Evolutionary conservation across 2,329 filamentous ascomycete genomes (phyloP).

Genomic region (Balansia obtecta): DNA sequence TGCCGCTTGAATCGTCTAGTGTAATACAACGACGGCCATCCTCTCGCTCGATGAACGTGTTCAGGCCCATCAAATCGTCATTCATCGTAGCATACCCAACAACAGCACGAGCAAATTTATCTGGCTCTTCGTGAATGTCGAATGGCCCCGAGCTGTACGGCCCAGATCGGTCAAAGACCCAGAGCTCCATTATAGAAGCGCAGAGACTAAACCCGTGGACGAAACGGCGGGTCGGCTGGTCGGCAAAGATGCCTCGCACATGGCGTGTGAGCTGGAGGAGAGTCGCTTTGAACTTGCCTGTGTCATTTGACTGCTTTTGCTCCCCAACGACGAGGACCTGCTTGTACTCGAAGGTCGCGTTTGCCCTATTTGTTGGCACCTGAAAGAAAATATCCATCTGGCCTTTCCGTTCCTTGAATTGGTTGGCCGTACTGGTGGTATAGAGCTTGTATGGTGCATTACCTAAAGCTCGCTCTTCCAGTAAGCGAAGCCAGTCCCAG

Average conservation of each 20-base stretch:
- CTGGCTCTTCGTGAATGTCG: conserved; percentile 9
- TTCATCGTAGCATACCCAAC: conserved; percentile 11
- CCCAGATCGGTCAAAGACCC: conserved; percentile 13
- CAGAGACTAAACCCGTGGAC: conserved; percentile 8
- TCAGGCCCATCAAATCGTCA: conserved; percentile 9
- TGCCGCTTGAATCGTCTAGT: conserved; percentile 2
- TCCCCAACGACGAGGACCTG: conserved; percentile 12
- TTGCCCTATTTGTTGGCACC: background rate
- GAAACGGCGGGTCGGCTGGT: conserved; percentile 13
- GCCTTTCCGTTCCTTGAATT: conserved; percentile 12
- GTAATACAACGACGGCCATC: conserved; percentile 1
- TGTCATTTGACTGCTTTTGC: conserved; percentile 10
- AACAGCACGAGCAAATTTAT: conserved; percentile 9
- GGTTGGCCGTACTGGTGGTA: conserved; percentile 9
- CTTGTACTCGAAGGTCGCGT: conserved; percentile 8
- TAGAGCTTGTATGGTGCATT: conserved; percentile 9
- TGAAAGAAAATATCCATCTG: conserved; percentile 13
- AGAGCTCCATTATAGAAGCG: conserved; percentile 11
- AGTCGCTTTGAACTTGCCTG: conserved; percentile 8
- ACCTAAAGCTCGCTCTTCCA: conserved; percentile 6
- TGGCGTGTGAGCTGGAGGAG: conserved; percentile 11
- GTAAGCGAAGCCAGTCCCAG: conserved; percentile 3
- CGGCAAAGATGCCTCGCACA: conserved; percentile 7
- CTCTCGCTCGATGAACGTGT: conserved; percentile 5
- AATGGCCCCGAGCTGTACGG: conserved; percentile 9